Percentiles rank a stretch among this genome's conserved stretches.
phyloP scores from a whole-genome alignment of 768 basidiomycete genomes.

The Lactarius trivialis region DNA sequence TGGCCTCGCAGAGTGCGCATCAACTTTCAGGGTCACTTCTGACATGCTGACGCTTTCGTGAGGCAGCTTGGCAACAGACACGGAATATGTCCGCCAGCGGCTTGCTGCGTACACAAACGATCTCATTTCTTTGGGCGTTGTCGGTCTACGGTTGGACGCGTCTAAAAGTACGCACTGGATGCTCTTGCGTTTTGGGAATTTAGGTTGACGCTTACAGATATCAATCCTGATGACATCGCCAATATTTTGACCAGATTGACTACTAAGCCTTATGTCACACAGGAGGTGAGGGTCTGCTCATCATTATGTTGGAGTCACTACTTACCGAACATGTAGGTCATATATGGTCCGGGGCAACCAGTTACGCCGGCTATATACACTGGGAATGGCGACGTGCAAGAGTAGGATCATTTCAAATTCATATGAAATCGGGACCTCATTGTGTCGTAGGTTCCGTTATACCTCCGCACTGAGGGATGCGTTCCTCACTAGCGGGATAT shows the following conservation, averaged over 20 bases:
- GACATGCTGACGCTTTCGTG: neutral
- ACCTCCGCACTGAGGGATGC: conserved; percentile 45
- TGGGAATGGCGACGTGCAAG: conserved; percentile 57
- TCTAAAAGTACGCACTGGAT: conserved; percentile 44
- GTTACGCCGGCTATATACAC: conserved; percentile 51
- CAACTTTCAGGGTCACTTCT: neutral
- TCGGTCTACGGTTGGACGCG: conserved; percentile 58
- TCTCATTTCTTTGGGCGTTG: conserved; percentile 52
- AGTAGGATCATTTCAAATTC: conserved; percentile 31
- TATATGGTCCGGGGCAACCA: conserved; percentile 44
- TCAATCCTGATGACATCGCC: conserved; percentile 44
- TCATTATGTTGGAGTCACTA: neutral
- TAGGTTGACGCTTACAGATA: conserved; percentile 36
- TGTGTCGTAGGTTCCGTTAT: conserved; percentile 45
- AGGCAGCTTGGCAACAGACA: conserved; percentile 53
- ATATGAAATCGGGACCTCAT: neutral
- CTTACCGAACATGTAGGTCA: conserved; percentile 18
- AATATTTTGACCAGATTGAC: conserved; percentile 46
- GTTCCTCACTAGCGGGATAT: conserved; percentile 47
- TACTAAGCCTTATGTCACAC: conserved; percentile 48
- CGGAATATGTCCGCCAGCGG: conserved; percentile 47
- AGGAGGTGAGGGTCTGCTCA: conserved; percentile 37
- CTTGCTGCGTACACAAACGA: conserved; percentile 57
- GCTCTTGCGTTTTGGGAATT: neutral
- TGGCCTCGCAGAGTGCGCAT: conserved; percentile 36